phyloP scores from a whole-genome alignment of 345 rosid genomes.

The Ceriops decandra region DNA sequence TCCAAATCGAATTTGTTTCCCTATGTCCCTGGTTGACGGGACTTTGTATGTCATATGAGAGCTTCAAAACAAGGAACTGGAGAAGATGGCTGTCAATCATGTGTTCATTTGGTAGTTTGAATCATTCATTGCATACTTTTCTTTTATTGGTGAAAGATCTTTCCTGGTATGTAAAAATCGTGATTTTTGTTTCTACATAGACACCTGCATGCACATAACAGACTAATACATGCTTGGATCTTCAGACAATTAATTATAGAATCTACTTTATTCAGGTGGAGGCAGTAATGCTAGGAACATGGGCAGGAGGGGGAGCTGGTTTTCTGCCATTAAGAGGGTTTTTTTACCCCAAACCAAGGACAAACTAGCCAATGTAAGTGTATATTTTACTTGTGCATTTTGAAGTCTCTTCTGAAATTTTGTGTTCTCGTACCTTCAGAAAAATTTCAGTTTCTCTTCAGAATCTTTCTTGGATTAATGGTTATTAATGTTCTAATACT shows the following conservation, averaged over 20 bases:
- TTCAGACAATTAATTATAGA: conserved; percentile 18
- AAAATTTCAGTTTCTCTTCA: not conserved
- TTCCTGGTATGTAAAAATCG: not conserved
- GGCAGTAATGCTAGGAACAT: conserved; percentile 64
- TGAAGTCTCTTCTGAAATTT: not conserved
- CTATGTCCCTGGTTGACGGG: not conserved
- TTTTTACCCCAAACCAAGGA: conserved; percentile 69
- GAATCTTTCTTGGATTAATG: not conserved
- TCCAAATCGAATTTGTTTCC: not conserved
- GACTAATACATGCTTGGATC: conserved; percentile 1
- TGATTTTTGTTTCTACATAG: not conserved
- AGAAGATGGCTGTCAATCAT: conserved; percentile 3
- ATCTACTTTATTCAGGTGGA: conserved; percentile 29
- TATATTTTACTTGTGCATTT: not conserved
- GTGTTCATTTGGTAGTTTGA: conserved; percentile 7
- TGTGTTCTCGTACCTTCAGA: not conserved
- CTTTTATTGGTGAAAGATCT: not conserved
- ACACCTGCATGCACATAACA: not conserved
- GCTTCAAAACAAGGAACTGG: too few relatives aligned
- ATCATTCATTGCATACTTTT: too few relatives aligned
- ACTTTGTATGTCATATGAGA: not conserved
- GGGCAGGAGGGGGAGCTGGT: conserved; percentile 97
- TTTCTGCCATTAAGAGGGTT: conserved; percentile 85
- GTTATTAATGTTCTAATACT: too few relatives aligned
- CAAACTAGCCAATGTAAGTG: conserved; percentile 63